These are phyloP conservation scores for Xylaria sp. DNA, from an alignment of 2,329 filamentous ascomycete genomes.

Conservation along the genomic window DNA sequence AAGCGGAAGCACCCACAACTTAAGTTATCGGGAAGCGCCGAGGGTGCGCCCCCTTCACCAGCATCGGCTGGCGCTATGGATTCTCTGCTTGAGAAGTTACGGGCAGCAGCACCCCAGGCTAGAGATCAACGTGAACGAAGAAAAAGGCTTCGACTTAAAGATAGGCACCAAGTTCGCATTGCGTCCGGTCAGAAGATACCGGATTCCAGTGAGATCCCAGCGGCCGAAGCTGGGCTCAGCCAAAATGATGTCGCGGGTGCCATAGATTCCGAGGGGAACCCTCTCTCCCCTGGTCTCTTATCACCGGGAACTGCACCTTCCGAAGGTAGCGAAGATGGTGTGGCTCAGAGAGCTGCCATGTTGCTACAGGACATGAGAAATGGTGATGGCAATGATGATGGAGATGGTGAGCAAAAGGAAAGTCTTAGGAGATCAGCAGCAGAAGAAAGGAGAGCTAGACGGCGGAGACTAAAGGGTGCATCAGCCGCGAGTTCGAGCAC, in stretches of 20 bases:
- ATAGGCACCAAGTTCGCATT: constrained; percentile 87
- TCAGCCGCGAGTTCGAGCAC: constrained; percentile 39
- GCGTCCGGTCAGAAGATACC: constrained; percentile 91
- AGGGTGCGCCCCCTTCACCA: constrained; percentile 68
- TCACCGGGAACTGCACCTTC: constrained; percentile 53
- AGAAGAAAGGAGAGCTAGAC: constrained; percentile 49
- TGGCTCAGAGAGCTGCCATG: constrained; percentile 85
- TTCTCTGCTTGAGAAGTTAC: constrained; percentile 90
- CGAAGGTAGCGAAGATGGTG: constrained; percentile 69
- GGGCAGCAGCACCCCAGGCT: constrained; percentile 89
- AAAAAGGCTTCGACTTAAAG: constrained; percentile 87
- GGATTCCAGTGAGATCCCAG: constrained; percentile 72
- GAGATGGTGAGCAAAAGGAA: constrained; percentile 65
- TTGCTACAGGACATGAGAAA: constrained; percentile 84
- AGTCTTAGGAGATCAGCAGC: constrained; percentile 67
- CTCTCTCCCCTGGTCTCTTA: constrained; percentile 62
- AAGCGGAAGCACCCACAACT: constrained; percentile 85
- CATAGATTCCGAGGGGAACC: constrained; percentile 60
- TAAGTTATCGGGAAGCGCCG: constrained; percentile 62
- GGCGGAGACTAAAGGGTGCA: constrained; percentile 48
- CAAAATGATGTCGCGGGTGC: constrained; percentile 51
- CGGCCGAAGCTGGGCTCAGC: constrained; percentile 58
- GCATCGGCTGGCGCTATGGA: constrained; percentile 93
- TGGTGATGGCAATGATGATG: constrained; percentile 68
- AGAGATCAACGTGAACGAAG: constrained; percentile 90